Evolutionary conservation across 2,329 filamentous ascomycete genomes (phyloP).

Genomic region (Chalaropsis ovoidea): DNA sequence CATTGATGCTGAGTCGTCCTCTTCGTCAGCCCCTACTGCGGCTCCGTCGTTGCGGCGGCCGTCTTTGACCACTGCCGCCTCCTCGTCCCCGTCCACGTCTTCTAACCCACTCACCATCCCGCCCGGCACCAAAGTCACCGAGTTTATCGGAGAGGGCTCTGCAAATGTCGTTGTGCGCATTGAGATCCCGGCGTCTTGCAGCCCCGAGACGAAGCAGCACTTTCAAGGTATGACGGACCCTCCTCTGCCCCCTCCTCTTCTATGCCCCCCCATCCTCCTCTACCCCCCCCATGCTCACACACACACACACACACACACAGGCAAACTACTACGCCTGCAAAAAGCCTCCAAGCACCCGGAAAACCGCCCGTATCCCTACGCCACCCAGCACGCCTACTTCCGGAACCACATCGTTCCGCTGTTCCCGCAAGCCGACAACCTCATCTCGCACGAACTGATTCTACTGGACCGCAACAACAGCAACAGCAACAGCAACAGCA

Average conservation of each 20-base stretch:
- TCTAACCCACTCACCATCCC: constrained; percentile 16
- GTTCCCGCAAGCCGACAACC: constrained; percentile 27
- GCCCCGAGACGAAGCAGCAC: constrained; percentile 28
- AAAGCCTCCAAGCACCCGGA: constrained; percentile 25
- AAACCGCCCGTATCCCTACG: constrained; percentile 25
- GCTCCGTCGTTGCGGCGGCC: neutral
- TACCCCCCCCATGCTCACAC: neutral
- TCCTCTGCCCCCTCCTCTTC: neutral
- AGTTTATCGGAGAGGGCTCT: constrained; percentile 56
- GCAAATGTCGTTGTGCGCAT: constrained; percentile 67
- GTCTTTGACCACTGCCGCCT: neutral
- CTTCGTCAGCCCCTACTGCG: neutral
- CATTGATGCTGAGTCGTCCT: neutral
- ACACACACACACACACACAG: constrained; percentile 24
- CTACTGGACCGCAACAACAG: constrained; percentile 27
- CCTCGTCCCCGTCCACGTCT: neutral
- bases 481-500: constrained; percentile 32
- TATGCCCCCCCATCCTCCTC: neutral
- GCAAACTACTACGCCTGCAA: constrained; percentile 27
- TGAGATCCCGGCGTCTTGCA: constrained; percentile 33
- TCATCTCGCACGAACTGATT: constrained; percentile 49
- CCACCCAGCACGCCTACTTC: constrained; percentile 26
- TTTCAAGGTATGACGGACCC: constrained; percentile 33
- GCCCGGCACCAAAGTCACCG: constrained; percentile 22
- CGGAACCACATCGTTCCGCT: constrained; percentile 23